phyloP scores from a whole-genome alignment of 768 basidiomycete species.

The Boletus fagicola region DNA sequence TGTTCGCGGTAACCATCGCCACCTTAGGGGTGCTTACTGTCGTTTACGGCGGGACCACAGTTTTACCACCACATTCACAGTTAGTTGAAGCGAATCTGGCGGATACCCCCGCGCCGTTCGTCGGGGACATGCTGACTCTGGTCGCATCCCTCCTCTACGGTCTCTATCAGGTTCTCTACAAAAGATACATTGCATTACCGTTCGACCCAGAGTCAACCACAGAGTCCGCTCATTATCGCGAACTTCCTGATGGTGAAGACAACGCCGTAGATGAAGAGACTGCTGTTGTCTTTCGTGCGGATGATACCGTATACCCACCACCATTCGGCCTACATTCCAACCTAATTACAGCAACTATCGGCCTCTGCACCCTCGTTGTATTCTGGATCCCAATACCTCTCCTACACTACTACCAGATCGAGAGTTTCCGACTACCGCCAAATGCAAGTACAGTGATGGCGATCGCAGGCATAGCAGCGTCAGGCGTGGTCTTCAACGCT shows the following conservation, averaged over 20 bases:
- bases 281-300: conserved; percentile 16
- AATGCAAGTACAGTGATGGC: conserved; percentile 43
- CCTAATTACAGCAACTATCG: conserved; percentile 76
- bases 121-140: conserved; percentile 75
- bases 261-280: conserved; percentile 22
- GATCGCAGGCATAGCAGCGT: conserved; percentile 66
- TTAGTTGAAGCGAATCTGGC: neutral
- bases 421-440: conserved; percentile 65
- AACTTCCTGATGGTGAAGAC: conserved; percentile 41
- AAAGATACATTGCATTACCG: conserved; percentile 69
- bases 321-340: conserved; percentile 88
- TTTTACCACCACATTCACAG: conserved; percentile 23
- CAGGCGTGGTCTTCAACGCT: conserved; percentile 79
- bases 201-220: conserved; percentile 54
- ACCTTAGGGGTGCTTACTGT: conserved; percentile 78
- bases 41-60: conserved; percentile 69
- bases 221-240: conserved; percentile 42
- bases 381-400: conserved; percentile 81
- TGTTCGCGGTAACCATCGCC: conserved; percentile 75
- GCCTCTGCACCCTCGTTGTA: conserved; percentile 65
- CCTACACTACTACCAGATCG: conserved; percentile 62
- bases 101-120: conserved; percentile 48
- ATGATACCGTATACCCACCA: conserved; percentile 49
- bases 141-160: conserved; percentile 70
- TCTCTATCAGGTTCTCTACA: conserved; percentile 84